phyloP scores from a whole-genome alignment of 2,329 filamentous ascomycete genomes.

The Colletotrichum musae region DNA sequence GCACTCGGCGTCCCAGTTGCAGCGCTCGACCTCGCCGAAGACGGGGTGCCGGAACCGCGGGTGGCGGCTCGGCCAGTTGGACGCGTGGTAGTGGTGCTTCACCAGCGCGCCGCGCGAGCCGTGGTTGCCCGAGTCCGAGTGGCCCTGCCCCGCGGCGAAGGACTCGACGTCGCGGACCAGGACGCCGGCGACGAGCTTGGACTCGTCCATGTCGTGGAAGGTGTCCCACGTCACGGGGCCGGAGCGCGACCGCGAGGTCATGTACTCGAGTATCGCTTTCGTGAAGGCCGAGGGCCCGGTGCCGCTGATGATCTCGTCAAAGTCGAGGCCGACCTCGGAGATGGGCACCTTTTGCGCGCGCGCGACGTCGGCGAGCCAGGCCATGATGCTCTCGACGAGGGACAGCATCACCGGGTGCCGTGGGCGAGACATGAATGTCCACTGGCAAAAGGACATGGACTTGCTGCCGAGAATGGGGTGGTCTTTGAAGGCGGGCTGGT shows the following conservation, averaged over 20 bases:
- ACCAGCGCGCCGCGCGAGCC: conserved; percentile 76
- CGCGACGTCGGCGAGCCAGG: conserved; percentile 74
- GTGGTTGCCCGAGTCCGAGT: conserved; percentile 81
- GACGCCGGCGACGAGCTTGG: conserved; percentile 74
- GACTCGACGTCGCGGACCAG: conserved; percentile 80
- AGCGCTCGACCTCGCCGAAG: conserved; percentile 79
- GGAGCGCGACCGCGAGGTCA: conserved; percentile 57
- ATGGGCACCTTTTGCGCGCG: conserved; percentile 71
- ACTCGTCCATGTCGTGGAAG: conserved; percentile 78
- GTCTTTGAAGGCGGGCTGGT: conserved; percentile 74
- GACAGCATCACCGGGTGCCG: conserved; percentile 77
- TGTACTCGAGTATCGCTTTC: conserved; percentile 73
- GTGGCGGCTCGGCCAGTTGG: conserved; percentile 78
- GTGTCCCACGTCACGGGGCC: conserved; percentile 69
- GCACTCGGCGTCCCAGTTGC: conserved; percentile 78
- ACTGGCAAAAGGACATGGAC: conserved; percentile 80
- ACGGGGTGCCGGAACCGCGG: conserved; percentile 77
- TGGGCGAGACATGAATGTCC: conserved; percentile 81
- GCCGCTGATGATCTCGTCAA: conserved; percentile 81
- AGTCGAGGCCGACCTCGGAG: conserved; percentile 75
- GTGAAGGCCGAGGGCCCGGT: conserved; percentile 82
- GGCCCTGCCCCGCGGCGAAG: conserved; percentile 80
- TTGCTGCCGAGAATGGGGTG: conserved; percentile 78
- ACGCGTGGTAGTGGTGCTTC: conserved; percentile 83
- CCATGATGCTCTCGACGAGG: conserved; percentile 77